Conservation (phyloP, 805 yeast species). For the Lipomyces anomalus region DNA sequence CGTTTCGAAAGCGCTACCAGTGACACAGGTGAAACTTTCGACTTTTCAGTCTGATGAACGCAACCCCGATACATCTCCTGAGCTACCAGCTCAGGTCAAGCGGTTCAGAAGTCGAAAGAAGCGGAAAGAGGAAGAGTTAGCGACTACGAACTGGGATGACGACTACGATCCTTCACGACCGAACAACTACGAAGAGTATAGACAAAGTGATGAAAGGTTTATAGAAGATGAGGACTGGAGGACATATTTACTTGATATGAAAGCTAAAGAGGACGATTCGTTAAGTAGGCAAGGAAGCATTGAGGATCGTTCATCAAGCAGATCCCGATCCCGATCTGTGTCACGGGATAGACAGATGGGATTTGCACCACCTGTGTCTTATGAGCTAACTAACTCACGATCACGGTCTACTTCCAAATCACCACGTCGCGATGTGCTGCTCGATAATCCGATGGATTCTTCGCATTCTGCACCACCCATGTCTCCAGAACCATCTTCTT, state of each 20-base stretch:
- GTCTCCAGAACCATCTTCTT: neutral
- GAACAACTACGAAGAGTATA: constrained; percentile 21
- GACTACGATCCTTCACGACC: constrained; percentile 19
- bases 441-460: neutral
- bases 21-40: constrained; percentile 1
- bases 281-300: neutral
- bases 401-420: constrained; percentile 1
- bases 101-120: constrained; percentile 1
- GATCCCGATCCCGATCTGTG: neutral
- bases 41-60: constrained; percentile 1
- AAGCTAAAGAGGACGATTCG: constrained; percentile 1
- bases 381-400: neutral
- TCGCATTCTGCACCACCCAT: neutral
- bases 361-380: neutral
- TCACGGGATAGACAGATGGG: neutral
- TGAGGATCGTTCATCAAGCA: neutral
- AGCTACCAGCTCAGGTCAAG: neutral
- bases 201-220: constrained; percentile 20
- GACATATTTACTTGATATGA: constrained; percentile 14
- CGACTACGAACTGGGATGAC: constrained; percentile 22
- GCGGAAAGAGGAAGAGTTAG: constrained; percentile 4
- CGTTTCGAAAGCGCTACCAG: neutral
- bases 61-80: neutral
- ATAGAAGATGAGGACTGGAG: constrained; percentile 26
- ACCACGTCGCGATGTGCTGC: no score